Percentiles rank a stretch among this genome's conserved stretches.
phyloP scores from a whole-genome alignment of 73 alveolate genomes.

The Paramecium biaurelia region DNA sequence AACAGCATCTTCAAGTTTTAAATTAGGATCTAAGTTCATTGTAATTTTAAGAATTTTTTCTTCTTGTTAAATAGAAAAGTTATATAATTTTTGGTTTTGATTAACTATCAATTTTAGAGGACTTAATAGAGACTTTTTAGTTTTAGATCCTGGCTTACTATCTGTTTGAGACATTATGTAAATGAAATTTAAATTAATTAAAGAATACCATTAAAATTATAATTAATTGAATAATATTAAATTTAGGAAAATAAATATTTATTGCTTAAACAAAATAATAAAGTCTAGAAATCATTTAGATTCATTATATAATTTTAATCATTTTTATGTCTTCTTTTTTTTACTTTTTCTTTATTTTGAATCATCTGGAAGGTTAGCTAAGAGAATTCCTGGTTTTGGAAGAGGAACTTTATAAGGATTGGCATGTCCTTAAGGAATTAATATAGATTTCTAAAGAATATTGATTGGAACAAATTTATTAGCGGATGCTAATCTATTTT shows the following conservation, averaged over 20 bases:
- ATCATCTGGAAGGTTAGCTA: not conserved
- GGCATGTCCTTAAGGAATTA: slow-evolving; percentile 29
- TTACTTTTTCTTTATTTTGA: not conserved
- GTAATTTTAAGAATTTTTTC: not conserved
- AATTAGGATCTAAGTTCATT: not conserved
- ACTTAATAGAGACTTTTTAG: not conserved
- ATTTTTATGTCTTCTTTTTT: slow-evolving; percentile 13
- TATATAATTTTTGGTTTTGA: not conserved
- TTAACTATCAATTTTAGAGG: not conserved
- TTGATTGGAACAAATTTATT: slow-evolving; percentile 28
- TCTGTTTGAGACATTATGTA: not conserved
- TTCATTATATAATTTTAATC: not conserved
- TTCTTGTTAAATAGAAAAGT: not conserved
- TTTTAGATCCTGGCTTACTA: not conserved
- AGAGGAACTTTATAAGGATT: slow-evolving; percentile 29
- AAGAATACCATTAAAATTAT: not conserved
- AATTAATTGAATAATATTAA: not conserved
- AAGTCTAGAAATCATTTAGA: not conserved
- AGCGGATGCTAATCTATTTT: slow-evolving; percentile 25
- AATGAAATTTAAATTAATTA: not conserved
- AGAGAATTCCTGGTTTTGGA: slow-evolving; percentile 20
- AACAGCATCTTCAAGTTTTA: not conserved
- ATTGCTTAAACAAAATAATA: not conserved
- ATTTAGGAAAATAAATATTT: not conserved
- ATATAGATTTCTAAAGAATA: not conserved